Evolutionary conservation across 768 basidiomycete genomes (phyloP).

Genomic region (Lactifluus pinguis): DNA sequence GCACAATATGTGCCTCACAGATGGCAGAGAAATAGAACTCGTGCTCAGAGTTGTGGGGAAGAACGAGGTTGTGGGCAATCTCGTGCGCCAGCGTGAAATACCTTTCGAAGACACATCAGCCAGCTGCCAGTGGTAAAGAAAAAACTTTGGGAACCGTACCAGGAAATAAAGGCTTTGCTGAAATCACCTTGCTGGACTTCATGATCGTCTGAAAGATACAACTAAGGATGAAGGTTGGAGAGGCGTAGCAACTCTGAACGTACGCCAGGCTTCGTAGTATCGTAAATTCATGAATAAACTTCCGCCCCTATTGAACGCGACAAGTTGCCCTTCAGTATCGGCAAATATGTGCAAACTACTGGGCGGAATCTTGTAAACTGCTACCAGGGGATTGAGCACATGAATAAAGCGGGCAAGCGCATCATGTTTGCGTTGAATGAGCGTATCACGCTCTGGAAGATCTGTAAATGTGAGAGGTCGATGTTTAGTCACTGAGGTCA

Average conservation of each 20-base stretch:
- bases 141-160: slow-evolving; percentile 34
- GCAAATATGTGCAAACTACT: slow-evolving; percentile 79
- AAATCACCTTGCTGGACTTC: slow-evolving; percentile 48
- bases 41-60: slow-evolving; percentile 83
- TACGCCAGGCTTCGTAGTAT: slow-evolving; percentile 83
- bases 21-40: slow-evolving; percentile 93
- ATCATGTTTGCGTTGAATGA: slow-evolving; percentile 47
- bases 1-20: slow-evolving; percentile 55
- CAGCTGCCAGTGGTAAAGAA: not conserved
- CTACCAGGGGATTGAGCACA: slow-evolving; percentile 54
- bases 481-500: not conserved
- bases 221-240: not conserved
- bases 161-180: slow-evolving; percentile 68
- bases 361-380: slow-evolving; percentile 66
- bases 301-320: slow-evolving; percentile 89
- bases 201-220: slow-evolving; percentile 48
- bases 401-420: slow-evolving; percentile 63
- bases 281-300: slow-evolving; percentile 84
- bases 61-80: slow-evolving; percentile 85
- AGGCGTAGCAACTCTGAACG: slow-evolving; percentile 27
- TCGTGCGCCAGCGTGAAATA: slow-evolving; percentile 91
- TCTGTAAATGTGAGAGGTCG: slow-evolving; percentile 33
- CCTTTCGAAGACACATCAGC: slow-evolving; percentile 32
- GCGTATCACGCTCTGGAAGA: slow-evolving; percentile 39
- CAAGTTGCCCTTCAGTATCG: slow-evolving; percentile 68